Percentiles rank a stretch among this genome's conserved stretches.
Conservation (phyloP, 1,284 basidiomycete genomes). For the Ustilago trichophora region DNA sequence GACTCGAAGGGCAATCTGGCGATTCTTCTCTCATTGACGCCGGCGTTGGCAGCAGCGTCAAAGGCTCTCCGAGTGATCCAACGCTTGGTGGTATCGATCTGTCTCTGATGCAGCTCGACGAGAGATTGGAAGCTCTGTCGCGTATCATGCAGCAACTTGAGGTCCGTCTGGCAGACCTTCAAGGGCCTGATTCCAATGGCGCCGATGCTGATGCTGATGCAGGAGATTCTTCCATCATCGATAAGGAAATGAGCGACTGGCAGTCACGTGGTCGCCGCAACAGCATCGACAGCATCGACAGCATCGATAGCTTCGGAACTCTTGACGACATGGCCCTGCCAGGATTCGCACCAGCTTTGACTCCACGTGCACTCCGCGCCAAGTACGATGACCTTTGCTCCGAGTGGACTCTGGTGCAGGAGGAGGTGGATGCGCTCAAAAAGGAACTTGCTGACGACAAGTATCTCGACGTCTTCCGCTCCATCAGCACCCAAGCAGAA, state of each 20-base stretch:
- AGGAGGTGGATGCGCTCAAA: slow-evolving; percentile 80
- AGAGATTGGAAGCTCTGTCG: slow-evolving; percentile 76
- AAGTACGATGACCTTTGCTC: slow-evolving; percentile 54
- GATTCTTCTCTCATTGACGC: not conserved
- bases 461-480: slow-evolving; percentile 92
- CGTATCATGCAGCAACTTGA: slow-evolving; percentile 47
- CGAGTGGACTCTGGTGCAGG: slow-evolving; percentile 83
- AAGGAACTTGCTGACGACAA: slow-evolving; percentile 95
- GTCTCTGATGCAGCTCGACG: slow-evolving; percentile 80
- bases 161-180: slow-evolving; percentile 26
- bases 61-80: slow-evolving; percentile 1
- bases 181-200: no score
- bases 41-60: no score
- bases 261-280: slow-evolving; percentile 14
- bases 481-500: slow-evolving; percentile 88
- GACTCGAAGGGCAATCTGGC: not conserved
- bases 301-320: slow-evolving; percentile 33
- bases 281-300: slow-evolving; percentile 37
- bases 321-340: slow-evolving; percentile 42
- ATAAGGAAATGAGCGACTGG: slow-evolving; percentile 28
- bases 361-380: slow-evolving; percentile 10
- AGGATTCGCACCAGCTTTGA: slow-evolving; percentile 32
- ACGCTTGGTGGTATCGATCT: slow-evolving; percentile 75
- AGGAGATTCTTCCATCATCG: slow-evolving; percentile 37
- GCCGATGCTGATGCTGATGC: slow-evolving; percentile 3